A percentile compares a stretch with the other conserved stretches of the same genome.
Conservation (phyloP, 1,284 basidiomycete genomes). For the Ustilago hordei region DNA sequence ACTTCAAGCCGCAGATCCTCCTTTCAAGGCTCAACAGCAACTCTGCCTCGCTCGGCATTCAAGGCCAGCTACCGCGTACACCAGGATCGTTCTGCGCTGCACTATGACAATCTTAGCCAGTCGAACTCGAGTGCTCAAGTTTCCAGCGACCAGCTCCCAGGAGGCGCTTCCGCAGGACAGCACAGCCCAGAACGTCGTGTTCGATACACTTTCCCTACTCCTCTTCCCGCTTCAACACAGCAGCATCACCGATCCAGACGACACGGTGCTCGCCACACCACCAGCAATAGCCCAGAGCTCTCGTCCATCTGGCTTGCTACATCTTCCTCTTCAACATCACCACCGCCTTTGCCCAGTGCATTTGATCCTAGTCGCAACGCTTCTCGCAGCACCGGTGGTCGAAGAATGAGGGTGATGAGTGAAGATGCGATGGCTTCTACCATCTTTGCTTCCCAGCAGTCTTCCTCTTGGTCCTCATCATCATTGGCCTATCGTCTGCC, state of each 20-base stretch:
- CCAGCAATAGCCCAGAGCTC: constrained; percentile 30
- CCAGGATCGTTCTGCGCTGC: constrained; percentile 1
- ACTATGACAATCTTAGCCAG: constrained; percentile 10
- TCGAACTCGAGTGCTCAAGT: constrained; percentile 42
- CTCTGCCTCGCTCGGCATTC: constrained; percentile 33
- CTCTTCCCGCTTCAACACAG: constrained; percentile 1
- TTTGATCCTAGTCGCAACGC: constrained; percentile 23
- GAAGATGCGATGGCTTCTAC: constrained; percentile 44
- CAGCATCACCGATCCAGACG: constrained; percentile 4
- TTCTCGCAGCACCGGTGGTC: constrained; percentile 33
- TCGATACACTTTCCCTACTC: constrained; percentile 23
- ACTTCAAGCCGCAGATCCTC: constrained; percentile 35
- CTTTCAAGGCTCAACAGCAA: constrained; percentile 20
- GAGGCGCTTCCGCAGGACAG: constrained; percentile 18
- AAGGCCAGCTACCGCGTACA: constrained; percentile 11
- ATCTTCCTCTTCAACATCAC: background rate
- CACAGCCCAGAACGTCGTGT: constrained; percentile 22
- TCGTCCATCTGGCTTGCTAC: constrained; percentile 11
- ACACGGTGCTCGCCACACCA: constrained; percentile 16
- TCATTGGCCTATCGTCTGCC: constrained; percentile 23
- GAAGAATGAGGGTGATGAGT: constrained; percentile 52
- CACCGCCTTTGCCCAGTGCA: constrained; percentile 3
- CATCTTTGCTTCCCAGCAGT: constrained; percentile 16
- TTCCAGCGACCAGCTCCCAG: constrained; percentile 39
- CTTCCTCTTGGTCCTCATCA: constrained; percentile 4